These are phyloP conservation scores for Microthlaspi erraticum DNA, from an alignment of 345 rosid genomes.

Conservation along the genomic window DNA sequence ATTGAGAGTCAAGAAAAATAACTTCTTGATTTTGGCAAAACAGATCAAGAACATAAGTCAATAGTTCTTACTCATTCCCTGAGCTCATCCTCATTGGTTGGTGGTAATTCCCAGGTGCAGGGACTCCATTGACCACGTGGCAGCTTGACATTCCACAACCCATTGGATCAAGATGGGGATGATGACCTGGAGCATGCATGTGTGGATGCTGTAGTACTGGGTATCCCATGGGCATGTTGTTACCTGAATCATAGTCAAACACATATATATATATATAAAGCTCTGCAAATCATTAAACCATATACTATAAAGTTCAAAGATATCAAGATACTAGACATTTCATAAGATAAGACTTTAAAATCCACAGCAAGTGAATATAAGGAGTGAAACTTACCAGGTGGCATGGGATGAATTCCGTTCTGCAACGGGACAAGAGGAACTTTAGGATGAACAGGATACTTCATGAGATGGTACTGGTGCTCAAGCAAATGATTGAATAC, in stretches of 20 bases:
- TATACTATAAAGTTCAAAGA: too few relatives aligned
- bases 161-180: conserved; percentile 86
- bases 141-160: conserved; percentile 86
- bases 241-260: conserved; percentile 69
- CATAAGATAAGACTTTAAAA: background rate
- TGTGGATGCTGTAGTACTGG: conserved; percentile 94
- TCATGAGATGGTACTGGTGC: conserved; percentile 92
- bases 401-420: conserved; percentile 90
- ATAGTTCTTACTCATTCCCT: conserved; percentile 75
- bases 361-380: conserved; percentile 13
- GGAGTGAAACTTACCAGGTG: conserved; percentile 60
- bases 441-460: conserved; percentile 77
- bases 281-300: too few relatives aligned
- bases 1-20: background rate
- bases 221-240: conserved; percentile 94
- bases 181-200: conserved; percentile 71
- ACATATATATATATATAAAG: background rate
- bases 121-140: conserved; percentile 96
- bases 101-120: conserved; percentile 89
- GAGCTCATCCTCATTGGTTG: conserved; percentile 89
- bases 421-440: conserved; percentile 85
- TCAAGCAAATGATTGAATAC: conserved; percentile 91
- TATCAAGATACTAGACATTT: too few relatives aligned
- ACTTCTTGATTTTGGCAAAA: background rate
- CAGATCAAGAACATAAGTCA: background rate